phyloP scores from a whole-genome alignment of 2,329 filamentous ascomycete genomes.

The Fusarium sp. region DNA sequence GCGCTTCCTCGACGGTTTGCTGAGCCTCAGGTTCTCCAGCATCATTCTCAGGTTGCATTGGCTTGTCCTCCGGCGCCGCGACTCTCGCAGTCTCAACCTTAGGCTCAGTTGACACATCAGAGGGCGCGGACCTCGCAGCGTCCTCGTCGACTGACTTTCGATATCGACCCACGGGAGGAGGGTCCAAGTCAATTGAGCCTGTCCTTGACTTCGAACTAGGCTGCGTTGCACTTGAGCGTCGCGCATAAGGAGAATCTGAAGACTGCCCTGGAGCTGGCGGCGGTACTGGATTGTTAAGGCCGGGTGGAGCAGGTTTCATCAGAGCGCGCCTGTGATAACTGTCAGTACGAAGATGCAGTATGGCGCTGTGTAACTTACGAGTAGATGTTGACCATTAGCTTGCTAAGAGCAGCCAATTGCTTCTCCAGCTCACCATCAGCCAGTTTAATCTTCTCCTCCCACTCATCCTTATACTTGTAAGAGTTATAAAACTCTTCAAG shows the following conservation, averaged over 20 bases:
- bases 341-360: neutral
- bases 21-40: neutral
- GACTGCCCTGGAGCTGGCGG: constrained; percentile 19
- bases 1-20: accelerated
- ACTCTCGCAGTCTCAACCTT: neutral
- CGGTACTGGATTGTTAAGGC: constrained; percentile 12
- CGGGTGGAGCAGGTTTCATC: constrained; percentile 41
- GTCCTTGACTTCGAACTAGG: neutral
- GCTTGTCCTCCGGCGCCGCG: neutral
- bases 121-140: neutral
- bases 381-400: constrained; percentile 46
- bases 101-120: neutral
- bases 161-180: constrained; percentile 13
- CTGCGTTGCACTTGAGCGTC: neutral
- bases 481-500: constrained; percentile 46
- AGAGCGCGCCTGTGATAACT: constrained; percentile 35
- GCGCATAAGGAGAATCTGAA: neutral
- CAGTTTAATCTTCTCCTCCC: constrained; percentile 43
- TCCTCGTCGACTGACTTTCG: neutral
- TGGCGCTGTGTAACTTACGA: constrained; percentile 34
- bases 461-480: constrained; percentile 45
- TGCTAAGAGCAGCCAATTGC: constrained; percentile 40
- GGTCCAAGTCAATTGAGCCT: constrained; percentile 11
- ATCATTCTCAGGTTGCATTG: neutral
- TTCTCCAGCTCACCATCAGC: constrained; percentile 43